These are phyloP conservation scores for Skeletonema costatum DNA, from an alignment of 108 stramenopile species.

Conservation along the genomic window DNA sequence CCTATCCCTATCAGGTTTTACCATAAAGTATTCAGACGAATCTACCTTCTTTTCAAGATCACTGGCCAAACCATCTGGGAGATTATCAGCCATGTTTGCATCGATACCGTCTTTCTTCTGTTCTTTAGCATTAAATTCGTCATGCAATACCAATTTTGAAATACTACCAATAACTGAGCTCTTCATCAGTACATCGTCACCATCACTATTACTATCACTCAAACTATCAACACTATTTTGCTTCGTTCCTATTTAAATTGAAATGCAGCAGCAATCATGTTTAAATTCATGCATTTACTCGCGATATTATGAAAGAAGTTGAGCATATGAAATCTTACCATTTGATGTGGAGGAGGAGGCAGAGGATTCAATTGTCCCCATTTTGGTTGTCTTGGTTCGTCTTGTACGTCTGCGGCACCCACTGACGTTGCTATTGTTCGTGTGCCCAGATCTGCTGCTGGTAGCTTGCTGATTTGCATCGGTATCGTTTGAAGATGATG, in stretches of 20 bases:
- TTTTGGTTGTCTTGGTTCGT: background rate
- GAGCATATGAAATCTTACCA: background rate
- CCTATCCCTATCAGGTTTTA: background rate
- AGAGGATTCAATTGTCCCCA: background rate
- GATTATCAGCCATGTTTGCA: background rate
- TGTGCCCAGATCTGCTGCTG: background rate
- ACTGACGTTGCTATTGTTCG: background rate
- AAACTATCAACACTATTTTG: background rate
- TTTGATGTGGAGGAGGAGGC: background rate
- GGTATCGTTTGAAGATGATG: background rate
- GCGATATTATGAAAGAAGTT: background rate
- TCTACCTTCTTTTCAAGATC: slow-evolving; percentile 2
- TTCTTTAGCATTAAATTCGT: background rate
- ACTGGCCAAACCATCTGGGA: background rate
- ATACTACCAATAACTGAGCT: slow-evolving; percentile 21
- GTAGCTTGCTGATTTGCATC: background rate
- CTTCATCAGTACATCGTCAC: background rate
- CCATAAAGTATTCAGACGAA: slow-evolving; percentile 17
- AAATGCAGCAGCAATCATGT: background rate
- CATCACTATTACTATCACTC: background rate
- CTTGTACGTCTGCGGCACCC: background rate
- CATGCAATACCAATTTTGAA: slow-evolving; percentile 12
- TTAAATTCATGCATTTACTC: background rate
- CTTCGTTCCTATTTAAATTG: background rate
- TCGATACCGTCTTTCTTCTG: background rate